Evolutionary conservation across 345 rosid genomes (phyloP).

Genomic region (Euclidium syriacum): DNA sequence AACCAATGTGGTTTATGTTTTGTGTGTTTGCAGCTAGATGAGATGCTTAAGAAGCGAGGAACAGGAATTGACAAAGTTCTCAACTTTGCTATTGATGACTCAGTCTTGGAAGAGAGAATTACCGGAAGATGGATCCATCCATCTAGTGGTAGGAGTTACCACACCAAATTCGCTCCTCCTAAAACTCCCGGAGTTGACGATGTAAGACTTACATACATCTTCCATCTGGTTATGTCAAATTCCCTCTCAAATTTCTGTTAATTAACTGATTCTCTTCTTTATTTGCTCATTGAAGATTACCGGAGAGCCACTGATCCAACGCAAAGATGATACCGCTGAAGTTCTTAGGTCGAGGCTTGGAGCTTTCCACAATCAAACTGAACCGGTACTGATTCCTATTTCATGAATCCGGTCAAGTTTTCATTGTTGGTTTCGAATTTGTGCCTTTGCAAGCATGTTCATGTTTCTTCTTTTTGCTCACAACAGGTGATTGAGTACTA

Average conservation of each 20-base stretch:
- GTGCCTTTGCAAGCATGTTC: not conserved
- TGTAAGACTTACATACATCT: constrained; percentile 39
- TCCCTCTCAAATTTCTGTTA: not conserved
- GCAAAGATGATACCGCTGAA: constrained; percentile 80
- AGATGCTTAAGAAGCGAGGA: constrained; percentile 79
- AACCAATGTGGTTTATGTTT: not conserved
- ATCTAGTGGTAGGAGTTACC: constrained; percentile 85
- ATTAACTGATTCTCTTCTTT: not conserved
- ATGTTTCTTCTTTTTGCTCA: constrained; percentile 5
- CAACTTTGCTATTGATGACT: constrained; percentile 80
- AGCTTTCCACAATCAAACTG: constrained; percentile 77
- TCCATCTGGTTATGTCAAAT: not conserved
- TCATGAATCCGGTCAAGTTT: not conserved
- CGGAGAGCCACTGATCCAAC: constrained; percentile 80
- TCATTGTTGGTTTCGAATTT: not conserved
- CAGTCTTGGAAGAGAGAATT: constrained; percentile 88
- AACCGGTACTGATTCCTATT: constrained; percentile 43
- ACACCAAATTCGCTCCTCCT: constrained; percentile 76
- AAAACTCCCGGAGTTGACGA: constrained; percentile 69
- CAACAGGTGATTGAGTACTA: constrained; percentile 86
- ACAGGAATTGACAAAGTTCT: constrained; percentile 68
- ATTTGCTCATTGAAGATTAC: constrained; percentile 45
- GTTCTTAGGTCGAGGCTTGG: constrained; percentile 80
- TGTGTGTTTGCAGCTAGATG: constrained; percentile 61
- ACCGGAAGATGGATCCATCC: constrained; percentile 94